A percentile compares a stretch with the other conserved stretches of the same genome.
phyloP scores from a whole-genome alignment of 2,329 filamentous ascomycete genomes.

The Colletotrichum sp. region DNA sequence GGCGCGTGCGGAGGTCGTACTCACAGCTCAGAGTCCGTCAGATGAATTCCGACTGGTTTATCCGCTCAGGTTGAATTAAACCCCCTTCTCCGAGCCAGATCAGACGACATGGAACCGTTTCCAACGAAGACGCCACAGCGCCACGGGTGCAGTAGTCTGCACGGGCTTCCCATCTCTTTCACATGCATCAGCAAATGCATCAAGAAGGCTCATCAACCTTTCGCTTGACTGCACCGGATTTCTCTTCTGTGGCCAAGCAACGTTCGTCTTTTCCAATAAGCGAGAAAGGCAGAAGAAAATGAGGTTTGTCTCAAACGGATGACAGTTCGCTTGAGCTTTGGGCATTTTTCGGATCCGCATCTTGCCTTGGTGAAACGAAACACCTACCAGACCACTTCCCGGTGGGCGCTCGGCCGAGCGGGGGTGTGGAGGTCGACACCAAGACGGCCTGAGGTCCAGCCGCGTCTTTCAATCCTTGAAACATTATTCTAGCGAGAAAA shows the following conservation, averaged over 20 bases:
- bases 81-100: neutral
- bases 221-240: neutral
- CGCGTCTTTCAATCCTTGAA: neutral
- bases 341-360: neutral
- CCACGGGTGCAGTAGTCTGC: neutral
- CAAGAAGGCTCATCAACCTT: neutral
- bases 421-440: neutral
- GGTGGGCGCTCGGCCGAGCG: neutral
- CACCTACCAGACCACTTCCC: neutral
- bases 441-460: neutral
- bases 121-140: neutral
- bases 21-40: too few relatives aligned
- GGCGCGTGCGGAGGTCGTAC: too few relatives aligned
- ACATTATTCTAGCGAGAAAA: neutral
- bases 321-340: neutral
- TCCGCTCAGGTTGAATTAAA: neutral
- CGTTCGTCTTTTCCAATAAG: neutral
- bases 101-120: neutral
- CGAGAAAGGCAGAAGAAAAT: neutral
- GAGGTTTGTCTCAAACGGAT: neutral
- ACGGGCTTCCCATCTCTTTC: neutral
- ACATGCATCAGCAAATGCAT: neutral
- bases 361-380: neutral
- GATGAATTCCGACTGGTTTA: neutral
- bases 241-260: neutral